Evolutionary conservation across 73 alveolate species (phyloP), one percentile per base, ranked within the genome.

Genomic region (Paraurostyla sp.): DNA sequence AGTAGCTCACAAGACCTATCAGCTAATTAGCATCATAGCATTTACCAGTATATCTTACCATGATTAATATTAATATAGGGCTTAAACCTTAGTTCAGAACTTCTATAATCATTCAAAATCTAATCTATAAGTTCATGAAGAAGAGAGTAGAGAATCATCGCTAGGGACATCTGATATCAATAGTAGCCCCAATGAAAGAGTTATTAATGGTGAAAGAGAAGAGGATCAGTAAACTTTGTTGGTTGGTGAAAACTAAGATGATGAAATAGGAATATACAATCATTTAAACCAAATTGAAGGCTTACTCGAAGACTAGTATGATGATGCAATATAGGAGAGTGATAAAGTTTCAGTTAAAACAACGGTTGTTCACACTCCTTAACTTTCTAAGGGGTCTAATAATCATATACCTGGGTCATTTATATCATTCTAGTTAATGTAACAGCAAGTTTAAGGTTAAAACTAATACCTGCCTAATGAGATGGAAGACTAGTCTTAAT

Each of bases 1-100:
- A 29, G 43, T 35, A 76, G 89, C 59, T 76, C 89, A 0, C 7
- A 41, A 50, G 89, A 76, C 25, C 52, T 76, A 30, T 50, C 89
- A 20, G 27, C 58, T 13, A 7, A 29, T 27, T 30, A 32, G 35
- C 18, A 30, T 65, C 82, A 65, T 40, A 33, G 41, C 25, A 38
- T 38, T 65, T 65, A 35, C 25, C 58, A 65, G 82, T 65, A 65
- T 7, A 2, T 1, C 6, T 13, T 38, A 7, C 3, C 41, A 4
- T 20, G 25, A 4, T 54, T 54, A 9, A 29, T 54, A n/a, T n/a
- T n/a, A n/a, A n/a, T n/a, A n/a, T n/a, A n/a, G n/a, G n/a, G n/a
- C n/a, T n/a, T n/a, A n/a, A n/a, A n/a, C n/a, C n/a, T n/a, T n/a
- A n/a, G n/a, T n/a, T n/a, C n/a, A n/a, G n/a, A n/a, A n/a, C n/a